phyloP scores from a whole-genome alignment of 176 grass and related monocot genomes.

The Oryza rufipogon region DNA sequence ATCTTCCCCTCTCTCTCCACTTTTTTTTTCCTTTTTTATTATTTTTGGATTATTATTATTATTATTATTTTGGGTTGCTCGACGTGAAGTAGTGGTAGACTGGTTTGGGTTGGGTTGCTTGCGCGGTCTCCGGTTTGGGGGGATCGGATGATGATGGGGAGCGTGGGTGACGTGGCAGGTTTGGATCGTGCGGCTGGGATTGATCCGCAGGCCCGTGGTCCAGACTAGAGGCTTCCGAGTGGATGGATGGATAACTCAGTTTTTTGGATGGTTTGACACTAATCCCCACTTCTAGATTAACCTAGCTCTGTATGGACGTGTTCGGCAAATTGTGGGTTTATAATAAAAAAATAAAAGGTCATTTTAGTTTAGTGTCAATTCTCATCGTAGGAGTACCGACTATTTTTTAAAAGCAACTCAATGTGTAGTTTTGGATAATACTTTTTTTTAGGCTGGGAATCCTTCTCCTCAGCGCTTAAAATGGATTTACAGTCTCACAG shows the following conservation, averaged over 20 bases:
- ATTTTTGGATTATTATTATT: not conserved
- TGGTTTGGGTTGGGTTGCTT: not conserved
- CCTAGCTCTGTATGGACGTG: not conserved
- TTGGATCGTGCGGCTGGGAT: conserved; percentile 11
- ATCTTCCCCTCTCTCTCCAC: not conserved
- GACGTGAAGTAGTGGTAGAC: not conserved
- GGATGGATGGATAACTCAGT: not conserved
- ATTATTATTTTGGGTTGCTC: too few relatives aligned
- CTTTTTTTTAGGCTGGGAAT: too few relatives aligned
- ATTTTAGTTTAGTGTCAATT: too few relatives aligned
- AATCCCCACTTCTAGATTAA: not conserved
- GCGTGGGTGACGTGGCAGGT: not conserved
- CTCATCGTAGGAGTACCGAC: too few relatives aligned
- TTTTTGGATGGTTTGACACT: not conserved
- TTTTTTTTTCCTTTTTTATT: not conserved
- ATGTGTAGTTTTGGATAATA: too few relatives aligned
- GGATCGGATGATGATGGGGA: not conserved
- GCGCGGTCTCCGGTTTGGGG: not conserved
- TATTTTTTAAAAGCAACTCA: too few relatives aligned
- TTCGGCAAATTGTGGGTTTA: too few relatives aligned
- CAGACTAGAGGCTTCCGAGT: not conserved
- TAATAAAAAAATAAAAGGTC: too few relatives aligned
- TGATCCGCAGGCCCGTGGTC: not conserved
- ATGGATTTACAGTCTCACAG: too few relatives aligned
- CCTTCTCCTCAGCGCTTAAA: too few relatives aligned